These are phyloP conservation scores for Daldinia vernicosa DNA, from an alignment of 495 filamentous ascomycete species.

Conservation along the genomic window DNA sequence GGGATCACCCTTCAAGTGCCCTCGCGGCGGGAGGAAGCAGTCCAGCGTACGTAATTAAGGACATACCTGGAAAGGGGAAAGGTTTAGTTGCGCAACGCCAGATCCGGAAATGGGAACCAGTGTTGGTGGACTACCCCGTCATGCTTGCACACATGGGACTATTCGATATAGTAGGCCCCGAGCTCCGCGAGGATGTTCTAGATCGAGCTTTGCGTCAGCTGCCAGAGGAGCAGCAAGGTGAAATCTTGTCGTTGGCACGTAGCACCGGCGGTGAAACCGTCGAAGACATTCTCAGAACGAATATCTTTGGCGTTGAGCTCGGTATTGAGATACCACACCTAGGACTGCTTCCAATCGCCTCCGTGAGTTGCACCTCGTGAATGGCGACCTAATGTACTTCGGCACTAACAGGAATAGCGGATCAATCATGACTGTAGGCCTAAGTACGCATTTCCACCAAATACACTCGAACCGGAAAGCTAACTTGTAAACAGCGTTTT, in stretches of 20 bases:
- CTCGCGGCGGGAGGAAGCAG: conserved; percentile 13
- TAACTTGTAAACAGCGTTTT: conserved; percentile 43
- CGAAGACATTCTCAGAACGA: conserved; percentile 76
- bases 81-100: conserved; percentile 40
- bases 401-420: conserved; percentile 33
- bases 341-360: conserved; percentile 41
- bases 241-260: conserved; percentile 60
- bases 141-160: conserved; percentile 44
- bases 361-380: conserved; percentile 37
- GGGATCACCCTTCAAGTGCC: conserved; percentile 26
- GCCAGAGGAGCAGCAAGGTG: conserved; percentile 26
- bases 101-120: conserved; percentile 37
- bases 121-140: conserved; percentile 45
- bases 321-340: conserved; percentile 44
- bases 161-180: conserved; percentile 35
- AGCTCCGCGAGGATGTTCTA: conserved; percentile 35
- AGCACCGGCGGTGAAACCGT: conserved; percentile 74
- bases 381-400: not conserved
- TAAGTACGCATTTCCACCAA: conserved; percentile 36
- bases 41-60: conserved; percentile 32
- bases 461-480: not conserved
- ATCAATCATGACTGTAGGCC: conserved; percentile 51
- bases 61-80: conserved; percentile 45
- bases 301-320: conserved; percentile 50
- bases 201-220: conserved; percentile 39